Percentiles rank a stretch among this genome's conserved stretches.
These are phyloP conservation scores for Hanseniaspora clermontiae DNA, from an alignment of 805 yeast species.

Conservation along the genomic window DNA sequence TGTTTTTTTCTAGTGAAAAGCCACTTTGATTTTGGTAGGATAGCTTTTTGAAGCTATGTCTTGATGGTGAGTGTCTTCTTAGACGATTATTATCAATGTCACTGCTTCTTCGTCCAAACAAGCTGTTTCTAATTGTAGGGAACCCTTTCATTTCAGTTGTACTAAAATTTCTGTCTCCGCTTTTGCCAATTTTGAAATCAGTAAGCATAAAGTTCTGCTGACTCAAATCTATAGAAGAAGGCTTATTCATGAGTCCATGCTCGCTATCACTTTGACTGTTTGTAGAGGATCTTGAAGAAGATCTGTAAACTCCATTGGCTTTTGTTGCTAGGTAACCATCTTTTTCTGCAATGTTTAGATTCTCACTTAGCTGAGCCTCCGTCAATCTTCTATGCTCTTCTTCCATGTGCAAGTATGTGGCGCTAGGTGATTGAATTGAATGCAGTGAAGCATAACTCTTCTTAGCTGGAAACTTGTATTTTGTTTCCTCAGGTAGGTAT, in stretches of 20 bases:
- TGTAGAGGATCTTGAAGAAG: not conserved
- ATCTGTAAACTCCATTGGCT: no score
- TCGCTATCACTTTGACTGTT: not conserved
- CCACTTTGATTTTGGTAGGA: not conserved
- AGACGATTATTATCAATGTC: not conserved
- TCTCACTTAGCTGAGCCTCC: not conserved
- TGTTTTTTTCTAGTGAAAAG: not conserved
- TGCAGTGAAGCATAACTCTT: slow-evolving; percentile 7
- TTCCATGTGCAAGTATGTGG: slow-evolving; percentile 6
- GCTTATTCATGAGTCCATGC: not conserved
- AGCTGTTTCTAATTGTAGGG: slow-evolving; percentile 9
- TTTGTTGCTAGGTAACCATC: not conserved
- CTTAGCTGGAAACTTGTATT: not conserved
- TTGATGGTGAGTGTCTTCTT: not conserved
- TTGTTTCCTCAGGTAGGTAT: not conserved
- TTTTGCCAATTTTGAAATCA: slow-evolving; percentile 8
- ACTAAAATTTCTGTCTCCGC: not conserved
- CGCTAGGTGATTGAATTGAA: slow-evolving; percentile 9
- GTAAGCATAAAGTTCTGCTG: not conserved
- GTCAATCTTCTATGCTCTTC: slow-evolving; percentile 10
- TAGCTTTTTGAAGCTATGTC: not conserved
- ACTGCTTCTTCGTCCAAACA: not conserved
- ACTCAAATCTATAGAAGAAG: not conserved
- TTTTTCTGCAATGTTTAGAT: not conserved
- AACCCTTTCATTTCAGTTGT: not conserved